phyloP scores from a whole-genome alignment of 2,329 filamentous ascomycete genomes.

The Sporothrix schenckii region DNA sequence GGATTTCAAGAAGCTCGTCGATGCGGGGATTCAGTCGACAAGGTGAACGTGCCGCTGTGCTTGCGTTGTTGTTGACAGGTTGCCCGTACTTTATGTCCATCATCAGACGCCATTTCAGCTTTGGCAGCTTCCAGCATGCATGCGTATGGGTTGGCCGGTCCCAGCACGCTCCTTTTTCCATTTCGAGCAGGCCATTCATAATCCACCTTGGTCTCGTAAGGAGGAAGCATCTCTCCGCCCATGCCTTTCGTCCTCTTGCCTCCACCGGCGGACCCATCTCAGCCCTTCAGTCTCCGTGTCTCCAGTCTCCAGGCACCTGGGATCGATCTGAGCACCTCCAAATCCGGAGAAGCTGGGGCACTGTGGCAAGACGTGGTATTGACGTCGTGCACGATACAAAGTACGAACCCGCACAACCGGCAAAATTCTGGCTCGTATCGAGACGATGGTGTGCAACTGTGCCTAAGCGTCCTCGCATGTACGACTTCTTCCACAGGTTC shows the following conservation, averaged over 20 bases:
- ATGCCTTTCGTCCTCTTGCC: neutral
- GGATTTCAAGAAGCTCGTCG: neutral
- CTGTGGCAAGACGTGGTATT: neutral
- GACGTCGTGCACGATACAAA: neutral
- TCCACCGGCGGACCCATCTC: neutral
- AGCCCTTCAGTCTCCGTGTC: neutral
- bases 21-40: neutral
- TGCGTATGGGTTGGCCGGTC: too few species aligned
- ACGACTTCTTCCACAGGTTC: neutral
- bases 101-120: neutral
- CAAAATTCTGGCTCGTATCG: slow-evolving; percentile 2
- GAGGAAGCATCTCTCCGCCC: neutral
- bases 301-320: neutral
- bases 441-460: neutral
- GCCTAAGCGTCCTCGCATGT: neutral
- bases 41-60: neutral
- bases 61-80: neutral
- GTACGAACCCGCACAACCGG: too few species aligned
- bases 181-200: slow-evolving; percentile 10
- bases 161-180: neutral
- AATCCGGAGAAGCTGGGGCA: slow-evolving; percentile 10
- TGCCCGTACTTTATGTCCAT: neutral
- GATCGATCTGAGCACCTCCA: neutral
- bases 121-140: neutral
- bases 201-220: neutral